phyloP scores from a whole-genome alignment of 305 asterid genomes.

The Plantago coronopus region DNA sequence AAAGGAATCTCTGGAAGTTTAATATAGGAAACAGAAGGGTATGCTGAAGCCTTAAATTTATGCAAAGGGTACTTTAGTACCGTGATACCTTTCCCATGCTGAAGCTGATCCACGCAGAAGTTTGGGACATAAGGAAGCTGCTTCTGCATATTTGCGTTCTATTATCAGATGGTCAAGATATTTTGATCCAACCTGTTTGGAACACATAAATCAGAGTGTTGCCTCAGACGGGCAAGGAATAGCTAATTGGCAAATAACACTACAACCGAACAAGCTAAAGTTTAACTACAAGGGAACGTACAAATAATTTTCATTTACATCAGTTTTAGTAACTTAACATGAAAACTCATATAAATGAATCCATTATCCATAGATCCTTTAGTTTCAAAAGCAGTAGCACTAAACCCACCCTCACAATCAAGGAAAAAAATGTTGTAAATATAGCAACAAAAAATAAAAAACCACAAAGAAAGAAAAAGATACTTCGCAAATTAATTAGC shows the following conservation, averaged over 20 bases:
- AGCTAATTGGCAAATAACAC: neutral
- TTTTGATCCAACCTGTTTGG: constrained; percentile 74
- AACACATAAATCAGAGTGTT: constrained; percentile 25
- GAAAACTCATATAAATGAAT: neutral
- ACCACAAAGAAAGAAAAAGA: neutral
- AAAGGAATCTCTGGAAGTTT: constrained; percentile 10
- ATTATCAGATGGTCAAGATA: constrained; percentile 94
- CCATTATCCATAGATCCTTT: neutral
- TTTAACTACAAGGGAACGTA: neutral
- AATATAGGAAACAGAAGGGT: constrained; percentile 12
- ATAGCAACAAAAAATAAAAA: too few species aligned
- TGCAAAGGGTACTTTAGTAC: constrained; percentile 12
- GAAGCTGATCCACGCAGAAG: constrained; percentile 88
- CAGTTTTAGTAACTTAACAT: neutral
- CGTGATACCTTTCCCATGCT: constrained; percentile 90
- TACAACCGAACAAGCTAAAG: neutral
- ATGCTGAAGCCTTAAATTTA: constrained; percentile 5
- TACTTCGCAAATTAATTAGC: neutral
- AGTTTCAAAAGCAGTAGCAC: neutral
- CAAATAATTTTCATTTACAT: neutral
- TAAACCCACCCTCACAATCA: neutral
- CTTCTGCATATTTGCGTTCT: constrained; percentile 93
- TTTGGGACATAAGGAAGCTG: constrained; percentile 92
- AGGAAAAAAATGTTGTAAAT: neutral
- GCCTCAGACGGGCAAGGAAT: constrained; percentile 14